Evolutionary conservation across 176 grass and related monocot genomes (phyloP).

Genomic region (Otatea glauca): DNA sequence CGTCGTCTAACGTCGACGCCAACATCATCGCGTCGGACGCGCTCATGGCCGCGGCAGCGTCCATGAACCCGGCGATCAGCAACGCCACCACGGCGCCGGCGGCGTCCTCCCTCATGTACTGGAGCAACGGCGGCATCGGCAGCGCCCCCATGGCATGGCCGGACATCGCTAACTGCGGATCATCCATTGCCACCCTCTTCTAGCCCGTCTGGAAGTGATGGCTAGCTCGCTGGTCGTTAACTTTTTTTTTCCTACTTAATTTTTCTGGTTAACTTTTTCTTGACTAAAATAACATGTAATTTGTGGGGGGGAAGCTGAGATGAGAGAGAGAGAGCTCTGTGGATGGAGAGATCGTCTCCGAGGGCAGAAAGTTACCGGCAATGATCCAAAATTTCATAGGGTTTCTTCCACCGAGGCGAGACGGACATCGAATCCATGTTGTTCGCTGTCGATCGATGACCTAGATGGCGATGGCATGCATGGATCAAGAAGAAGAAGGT

Average conservation of each 20-base stretch:
- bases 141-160: constrained; percentile 49
- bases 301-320: constrained; percentile 49
- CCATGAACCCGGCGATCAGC: constrained; percentile 47
- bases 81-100: constrained; percentile 7
- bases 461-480: constrained; percentile 2
- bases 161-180: constrained; percentile 68
- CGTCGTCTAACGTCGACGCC: constrained; percentile 52
- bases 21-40: constrained; percentile 62
- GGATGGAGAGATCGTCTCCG: constrained; percentile 33
- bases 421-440: neutral
- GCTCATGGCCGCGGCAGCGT: constrained; percentile 62
- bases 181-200: constrained; percentile 84
- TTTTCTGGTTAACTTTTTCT: constrained; percentile 54
- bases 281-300: constrained; percentile 70
- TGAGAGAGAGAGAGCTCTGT: constrained; percentile 46
- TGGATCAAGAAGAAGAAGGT: constrained; percentile 34
- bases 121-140: constrained; percentile 54
- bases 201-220: constrained; percentile 33
- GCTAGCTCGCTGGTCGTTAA: constrained; percentile 41
- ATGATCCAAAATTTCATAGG: constrained; percentile 32
- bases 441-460: neutral
- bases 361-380: constrained; percentile 17
- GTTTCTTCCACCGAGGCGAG: constrained; percentile 32
- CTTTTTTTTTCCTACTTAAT: constrained; percentile 46
- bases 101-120: constrained; percentile 50